Base-by-base conservation (phyloP, 805 yeast species). In the Barnettozyma sucrosica region DNA sequence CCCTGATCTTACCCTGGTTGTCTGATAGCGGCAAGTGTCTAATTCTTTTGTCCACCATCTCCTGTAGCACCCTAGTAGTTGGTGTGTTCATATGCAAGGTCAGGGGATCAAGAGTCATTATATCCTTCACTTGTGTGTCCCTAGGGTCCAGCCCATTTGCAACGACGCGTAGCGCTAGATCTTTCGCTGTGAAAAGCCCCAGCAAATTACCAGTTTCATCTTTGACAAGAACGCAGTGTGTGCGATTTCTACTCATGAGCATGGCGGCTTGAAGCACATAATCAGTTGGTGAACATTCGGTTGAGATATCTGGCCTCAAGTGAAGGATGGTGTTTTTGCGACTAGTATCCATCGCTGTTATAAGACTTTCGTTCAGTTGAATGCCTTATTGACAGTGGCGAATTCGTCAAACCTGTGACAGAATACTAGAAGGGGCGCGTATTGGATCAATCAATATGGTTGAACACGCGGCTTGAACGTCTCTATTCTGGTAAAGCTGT, bases 171-270 rank as follows among this genome's bases (percentile, higher is more conserved):
- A 70, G 70, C 0, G 76, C 76, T n/a, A 73, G 55, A 53, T 73
- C 78, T 49, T 70, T 72, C 0, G 77, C 71, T 1, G 78, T 73
- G 41, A 70, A 62, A 7, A 73, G 55, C 1, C 77, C 77, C n/a
- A 66, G 50, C 19, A 69, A 52, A 43, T 57, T 57, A 11, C 44
- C 50, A 21, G 59, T 58, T 6, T 43, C 51, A 32, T 48, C 48
- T 36, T 61, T 66, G 13, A 73, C 70, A 5, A 72, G 56, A 4
- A 71, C 64, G 54, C 76, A 73, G 50, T 72, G 71, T n/a, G 65
- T 64, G 33, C 72, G 53, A 28, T 60, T 57, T n/a, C 64, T 63
- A 10, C 65, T 65, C 76, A 73, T 71, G 32, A 59, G 45, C 10
- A 57, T 56, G 2, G 75, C 64, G 8, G 69, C 72, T 7, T 55